Evolutionary conservation across 192 early-diverging fungal genomes (phyloP), one percentile per base, ranked within the genome.

Genomic region (Helicostylum pulchrum): DNA sequence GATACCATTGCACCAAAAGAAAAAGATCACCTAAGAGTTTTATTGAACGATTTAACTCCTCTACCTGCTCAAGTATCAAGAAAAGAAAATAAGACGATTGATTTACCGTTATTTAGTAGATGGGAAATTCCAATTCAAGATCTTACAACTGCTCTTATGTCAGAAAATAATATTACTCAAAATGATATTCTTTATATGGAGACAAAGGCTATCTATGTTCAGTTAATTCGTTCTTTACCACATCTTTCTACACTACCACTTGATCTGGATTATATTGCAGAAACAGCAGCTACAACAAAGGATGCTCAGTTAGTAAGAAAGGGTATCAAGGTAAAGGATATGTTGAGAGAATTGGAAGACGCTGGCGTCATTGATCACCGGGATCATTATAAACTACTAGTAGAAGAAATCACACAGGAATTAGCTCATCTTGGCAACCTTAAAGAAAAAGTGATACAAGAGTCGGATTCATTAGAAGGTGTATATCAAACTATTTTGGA

Each of bases 181-280:
- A 88, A 89, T 74, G 95, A 97, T 62, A 91, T 96, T 56, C 82
- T 95, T 71, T 97, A 95, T 64, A 93, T 96, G 80, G 95, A 97
- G 70, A 92, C 94, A 5, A 97, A 97, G 65, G 90, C 94, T 0
- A 88, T 95, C 17, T 86, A 93, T 73, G 93, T 97, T 7, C 95
- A 97, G 73, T 81, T 97, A 17, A 86, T 97, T 45, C 93, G 95
- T 68, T 89, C 90, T 10, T 85, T 93, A 75, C 94, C 94, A 53
- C 80, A 79, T 17, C 73, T 97, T 50, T 75, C 83, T 3, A 46
- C 53, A 36, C 76, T 66, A 11, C 42, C 56, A 7, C 23, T 94
- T 42, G 75, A 93, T 66, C 79, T 97, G 2, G 78, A 80, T 45
- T 77, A 81, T 47, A 85, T 92, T 48, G 90, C 88, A 2, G 95